A percentile compares a stretch with the other conserved stretches of the same genome.
These are phyloP conservation scores for Dictyostelium purpureum DNA, from an alignment of 78 protist genomes.

Conservation along the genomic window DNA sequence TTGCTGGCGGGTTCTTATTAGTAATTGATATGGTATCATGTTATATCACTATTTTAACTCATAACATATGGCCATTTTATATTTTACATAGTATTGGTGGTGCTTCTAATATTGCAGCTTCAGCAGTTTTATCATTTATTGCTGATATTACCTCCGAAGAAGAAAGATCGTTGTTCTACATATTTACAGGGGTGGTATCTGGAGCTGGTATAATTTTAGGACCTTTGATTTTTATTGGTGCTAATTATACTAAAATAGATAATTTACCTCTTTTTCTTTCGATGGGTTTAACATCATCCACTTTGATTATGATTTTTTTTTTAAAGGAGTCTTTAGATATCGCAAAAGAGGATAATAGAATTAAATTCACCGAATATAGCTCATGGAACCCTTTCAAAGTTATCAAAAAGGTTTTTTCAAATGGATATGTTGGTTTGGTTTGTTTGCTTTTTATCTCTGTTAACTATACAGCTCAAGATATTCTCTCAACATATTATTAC, in stretches of 20 bases:
- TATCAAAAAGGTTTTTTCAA: neutral
- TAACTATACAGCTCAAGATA: constrained; percentile 12
- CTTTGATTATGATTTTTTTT: neutral
- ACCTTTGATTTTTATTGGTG: neutral
- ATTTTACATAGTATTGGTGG: constrained; percentile 31
- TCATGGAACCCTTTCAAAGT: neutral
- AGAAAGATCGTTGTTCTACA: neutral
- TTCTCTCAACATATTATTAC: neutral
- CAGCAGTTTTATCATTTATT: neutral
- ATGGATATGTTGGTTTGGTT: neutral
- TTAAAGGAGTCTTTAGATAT: neutral
- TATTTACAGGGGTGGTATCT: neutral
- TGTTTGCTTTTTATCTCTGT: too few relatives aligned
- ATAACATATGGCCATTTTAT: neutral
- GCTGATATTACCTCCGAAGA: constrained; percentile 8
- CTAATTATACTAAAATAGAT: too few relatives aligned
- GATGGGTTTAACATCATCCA: neutral
- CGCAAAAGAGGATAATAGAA: constrained; percentile 1
- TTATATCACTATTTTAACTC: neutral
- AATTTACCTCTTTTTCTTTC: neutral
- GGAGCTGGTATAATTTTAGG: constrained; percentile 9
- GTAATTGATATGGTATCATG: neutral
- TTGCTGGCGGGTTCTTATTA: neutral
- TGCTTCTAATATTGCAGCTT: neutral
- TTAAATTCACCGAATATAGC: neutral